These are phyloP conservation scores for Alternaria longipes DNA, from an alignment of 2,329 filamentous ascomycete genomes.

Conservation along the genomic window DNA sequence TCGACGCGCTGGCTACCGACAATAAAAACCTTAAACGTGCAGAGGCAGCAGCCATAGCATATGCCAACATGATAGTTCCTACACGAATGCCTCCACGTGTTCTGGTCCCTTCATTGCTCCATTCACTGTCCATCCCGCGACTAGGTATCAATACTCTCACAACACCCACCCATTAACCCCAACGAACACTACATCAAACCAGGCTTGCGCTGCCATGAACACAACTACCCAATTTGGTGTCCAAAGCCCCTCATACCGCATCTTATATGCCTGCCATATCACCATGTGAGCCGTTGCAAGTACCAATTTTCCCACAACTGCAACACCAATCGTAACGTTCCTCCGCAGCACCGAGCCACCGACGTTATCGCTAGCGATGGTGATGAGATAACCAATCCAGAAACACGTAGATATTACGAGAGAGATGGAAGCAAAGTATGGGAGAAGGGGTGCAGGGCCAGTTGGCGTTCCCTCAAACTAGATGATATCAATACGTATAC, in stretches of 20 bases:
- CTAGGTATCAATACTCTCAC: background rate
- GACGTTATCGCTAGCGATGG: background rate
- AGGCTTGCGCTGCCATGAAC: background rate
- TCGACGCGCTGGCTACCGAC: background rate
- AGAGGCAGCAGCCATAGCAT: background rate
- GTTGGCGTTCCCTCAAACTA: too few species aligned
- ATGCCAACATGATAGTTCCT: background rate
- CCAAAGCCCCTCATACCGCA: background rate
- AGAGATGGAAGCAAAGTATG: background rate
- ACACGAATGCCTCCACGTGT: background rate
- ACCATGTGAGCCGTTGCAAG: background rate
- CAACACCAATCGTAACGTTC: background rate
- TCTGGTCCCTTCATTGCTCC: too few species aligned
- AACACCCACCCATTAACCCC: background rate
- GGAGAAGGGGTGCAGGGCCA: background rate
- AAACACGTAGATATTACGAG: background rate
- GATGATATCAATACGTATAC: too few species aligned
- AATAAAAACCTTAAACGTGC: background rate
- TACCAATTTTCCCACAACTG: background rate
- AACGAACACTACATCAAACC: background rate
- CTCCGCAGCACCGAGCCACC: background rate
- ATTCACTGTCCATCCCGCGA: background rate
- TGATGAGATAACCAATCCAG: background rate
- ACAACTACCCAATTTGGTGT: conserved; percentile 2
- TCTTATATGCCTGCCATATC: conserved; percentile 2